These are phyloP conservation scores for Lumnitzera racemosa DNA, from an alignment of 345 rosid species.

Conservation along the genomic window DNA sequence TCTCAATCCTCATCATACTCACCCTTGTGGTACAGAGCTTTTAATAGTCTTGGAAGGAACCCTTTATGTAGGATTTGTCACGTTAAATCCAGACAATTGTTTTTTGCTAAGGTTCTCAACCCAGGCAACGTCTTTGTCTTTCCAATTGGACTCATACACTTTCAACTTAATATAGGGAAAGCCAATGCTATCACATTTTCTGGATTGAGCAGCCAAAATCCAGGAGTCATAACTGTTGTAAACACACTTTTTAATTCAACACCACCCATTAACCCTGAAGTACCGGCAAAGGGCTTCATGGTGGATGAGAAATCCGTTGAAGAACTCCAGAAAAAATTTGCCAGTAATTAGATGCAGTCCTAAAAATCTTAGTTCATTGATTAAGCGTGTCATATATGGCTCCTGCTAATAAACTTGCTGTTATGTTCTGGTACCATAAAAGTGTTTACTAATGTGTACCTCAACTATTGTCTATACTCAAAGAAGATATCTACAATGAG, in stretches of 20 bases:
- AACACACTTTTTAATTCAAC: conserved; percentile 11
- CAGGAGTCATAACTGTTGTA: conserved; percentile 10
- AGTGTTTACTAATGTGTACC: no score
- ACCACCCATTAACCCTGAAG: conserved; percentile 7
- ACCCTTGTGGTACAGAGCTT: conserved; percentile 14
- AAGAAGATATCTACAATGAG: no score
- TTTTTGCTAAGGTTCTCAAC: conserved; percentile 16
- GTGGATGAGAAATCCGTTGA: conserved; percentile 6
- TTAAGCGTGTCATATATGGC: no score
- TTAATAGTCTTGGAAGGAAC: conserved; percentile 10
- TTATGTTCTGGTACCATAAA: no score
- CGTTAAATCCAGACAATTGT: conserved; percentile 12
- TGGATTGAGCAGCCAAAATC: conserved; percentile 18
- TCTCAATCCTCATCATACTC: conserved; percentile 15
- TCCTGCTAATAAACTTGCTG: no score
- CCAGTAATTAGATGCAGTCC: no score
- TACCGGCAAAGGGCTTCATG: conserved; percentile 14
- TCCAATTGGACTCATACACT: conserved; percentile 17
- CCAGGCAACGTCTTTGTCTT: conserved; percentile 17
- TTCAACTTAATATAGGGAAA: conserved; percentile 16
- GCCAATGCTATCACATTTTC: conserved; percentile 7
- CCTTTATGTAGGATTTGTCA: conserved; percentile 12
- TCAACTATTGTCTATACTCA: no score
- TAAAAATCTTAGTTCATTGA: no score
- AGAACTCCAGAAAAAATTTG: no score